Conservation (phyloP, 1,139 yeast species). For the Blastobotrys serpentis region DNA sequence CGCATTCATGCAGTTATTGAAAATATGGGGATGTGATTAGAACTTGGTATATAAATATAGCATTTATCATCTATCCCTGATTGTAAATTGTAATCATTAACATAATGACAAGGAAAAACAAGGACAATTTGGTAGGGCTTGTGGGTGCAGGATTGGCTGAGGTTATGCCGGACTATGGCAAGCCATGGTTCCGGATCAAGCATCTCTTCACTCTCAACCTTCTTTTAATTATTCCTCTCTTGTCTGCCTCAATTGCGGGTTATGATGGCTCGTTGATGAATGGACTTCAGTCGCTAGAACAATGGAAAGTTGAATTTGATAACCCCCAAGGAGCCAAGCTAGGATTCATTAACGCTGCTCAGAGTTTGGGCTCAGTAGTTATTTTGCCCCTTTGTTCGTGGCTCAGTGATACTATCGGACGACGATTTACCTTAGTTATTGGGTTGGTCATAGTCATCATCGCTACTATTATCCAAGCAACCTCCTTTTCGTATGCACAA, state of each 20-base stretch:
- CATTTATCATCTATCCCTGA: not conserved
- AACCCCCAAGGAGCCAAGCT: constrained; percentile 12
- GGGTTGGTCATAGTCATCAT: constrained; percentile 13
- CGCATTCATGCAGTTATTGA: not conserved
- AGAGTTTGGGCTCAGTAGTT: constrained; percentile 15
- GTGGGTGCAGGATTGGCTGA: constrained; percentile 27
- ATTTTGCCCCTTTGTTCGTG: constrained; percentile 14
- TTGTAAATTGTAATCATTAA: not conserved
- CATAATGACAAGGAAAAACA: not conserved
- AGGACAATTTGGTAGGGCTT: constrained; percentile 25
- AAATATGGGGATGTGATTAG: not conserved
- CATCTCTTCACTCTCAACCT: constrained; percentile 43
- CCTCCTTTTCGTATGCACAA: constrained; percentile 13
- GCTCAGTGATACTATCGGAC: constrained; percentile 15
- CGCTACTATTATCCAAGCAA: constrained; percentile 17
- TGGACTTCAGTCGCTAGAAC: constrained; percentile 15
- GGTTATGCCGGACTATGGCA: constrained; percentile 34
- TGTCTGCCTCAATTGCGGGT: constrained; percentile 15
- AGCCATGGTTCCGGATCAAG: constrained; percentile 38
- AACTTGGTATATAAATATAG: not conserved
- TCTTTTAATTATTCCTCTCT: constrained; percentile 17
- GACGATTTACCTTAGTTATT: constrained; percentile 11
- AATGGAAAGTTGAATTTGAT: constrained; percentile 14
- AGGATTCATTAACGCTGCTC: constrained; percentile 17
- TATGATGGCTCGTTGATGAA: constrained; percentile 19